Conservation (phyloP, 1,284 basidiomycete species). For the Trametes hirsuta region DNA sequence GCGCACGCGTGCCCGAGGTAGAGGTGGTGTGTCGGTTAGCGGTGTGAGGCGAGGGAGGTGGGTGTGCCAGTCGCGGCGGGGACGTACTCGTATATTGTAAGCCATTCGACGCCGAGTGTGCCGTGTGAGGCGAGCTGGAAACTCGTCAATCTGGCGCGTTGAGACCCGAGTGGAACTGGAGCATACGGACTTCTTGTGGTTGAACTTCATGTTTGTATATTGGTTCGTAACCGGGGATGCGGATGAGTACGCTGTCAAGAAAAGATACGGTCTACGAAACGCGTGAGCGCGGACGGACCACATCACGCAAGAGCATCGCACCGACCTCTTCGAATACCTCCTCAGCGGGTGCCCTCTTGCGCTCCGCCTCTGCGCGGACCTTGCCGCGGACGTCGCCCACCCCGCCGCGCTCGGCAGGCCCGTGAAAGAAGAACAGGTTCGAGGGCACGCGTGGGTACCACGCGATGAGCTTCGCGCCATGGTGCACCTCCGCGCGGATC, state of each 20-base stretch:
- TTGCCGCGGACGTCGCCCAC: slow-evolving; percentile 6
- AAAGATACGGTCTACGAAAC: slow-evolving; percentile 10
- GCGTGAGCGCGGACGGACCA: neutral
- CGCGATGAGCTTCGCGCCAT: slow-evolving; percentile 2
- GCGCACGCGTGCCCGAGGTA: too few species aligned
- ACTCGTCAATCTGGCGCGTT: neutral
- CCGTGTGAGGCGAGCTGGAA: slow-evolving; percentile 1
- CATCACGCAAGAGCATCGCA: neutral
- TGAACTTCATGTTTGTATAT: slow-evolving; percentile 21
- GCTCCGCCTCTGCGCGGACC: neutral
- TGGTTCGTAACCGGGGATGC: slow-evolving; percentile 18
- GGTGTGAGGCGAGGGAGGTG: neutral
- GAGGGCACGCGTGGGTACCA: slow-evolving; percentile 12
- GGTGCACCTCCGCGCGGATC: neutral
- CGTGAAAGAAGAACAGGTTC: slow-evolving; percentile 13
- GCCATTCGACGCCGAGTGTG: slow-evolving; percentile 11
- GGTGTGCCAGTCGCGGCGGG: neutral
- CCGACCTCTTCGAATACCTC: slow-evolving; percentile 14
- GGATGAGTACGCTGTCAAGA: slow-evolving; percentile 5
- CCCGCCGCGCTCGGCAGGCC: slow-evolving; percentile 10
- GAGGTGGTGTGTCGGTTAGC: neutral
- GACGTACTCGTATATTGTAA: slow-evolving; percentile 20
- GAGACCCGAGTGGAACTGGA: too few species aligned
- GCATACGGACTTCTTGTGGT: slow-evolving; percentile 16
- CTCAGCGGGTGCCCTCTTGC: neutral